Base-by-base conservation (phyloP, 257 asterid species). In the Nicotiana knightiana region DNA sequence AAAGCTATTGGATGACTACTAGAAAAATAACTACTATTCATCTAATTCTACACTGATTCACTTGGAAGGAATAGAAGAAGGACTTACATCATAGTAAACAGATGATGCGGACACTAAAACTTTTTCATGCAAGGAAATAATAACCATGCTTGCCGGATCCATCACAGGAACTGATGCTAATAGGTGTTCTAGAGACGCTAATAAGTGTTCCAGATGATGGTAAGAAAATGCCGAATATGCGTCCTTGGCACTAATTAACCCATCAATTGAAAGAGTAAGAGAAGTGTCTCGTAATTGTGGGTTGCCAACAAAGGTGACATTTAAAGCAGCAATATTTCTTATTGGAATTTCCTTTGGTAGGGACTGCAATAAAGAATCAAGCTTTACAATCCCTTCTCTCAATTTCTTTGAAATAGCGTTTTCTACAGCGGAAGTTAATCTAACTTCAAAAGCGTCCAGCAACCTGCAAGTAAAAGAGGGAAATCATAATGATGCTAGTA, bases 291-390 rank as follows among this genome's bases (percentile, higher is more conserved):
- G 85, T 84, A 91, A 81, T 82, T 83, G 84, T 10, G 96, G 97
- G 62, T 92, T 93, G 62, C 89, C 92, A 46, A 96, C 85, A 83
- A 96, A 83, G 24, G 98, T 93, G 53, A 88, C 87, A 81, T 96
- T 93, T 84, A 96, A 55, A 58, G 87, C 79, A 87, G 93, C 94
- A n/a, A 90, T 18, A 82, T 87, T 81, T 76, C 90, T 85, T 77
- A 96, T 81, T 3, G 93, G 79, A 51, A 92, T 89, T 90, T 92
- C 94, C 89, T 90, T 93, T 12, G 99, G 98, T 86, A 93, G 85
- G 79, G 97, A 91, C 87, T 87, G 89, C 88, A 96, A 86, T 39
- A 82, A 48, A 51, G 90, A 86, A 86, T 96, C 96, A 13, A 94
- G 90, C 76, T 90, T 86, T 67, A 67, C 71, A 67, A 88, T 55